Conservation (phyloP, 345 rosid genomes). For the Eucalyptus polyanthemos region DNA sequence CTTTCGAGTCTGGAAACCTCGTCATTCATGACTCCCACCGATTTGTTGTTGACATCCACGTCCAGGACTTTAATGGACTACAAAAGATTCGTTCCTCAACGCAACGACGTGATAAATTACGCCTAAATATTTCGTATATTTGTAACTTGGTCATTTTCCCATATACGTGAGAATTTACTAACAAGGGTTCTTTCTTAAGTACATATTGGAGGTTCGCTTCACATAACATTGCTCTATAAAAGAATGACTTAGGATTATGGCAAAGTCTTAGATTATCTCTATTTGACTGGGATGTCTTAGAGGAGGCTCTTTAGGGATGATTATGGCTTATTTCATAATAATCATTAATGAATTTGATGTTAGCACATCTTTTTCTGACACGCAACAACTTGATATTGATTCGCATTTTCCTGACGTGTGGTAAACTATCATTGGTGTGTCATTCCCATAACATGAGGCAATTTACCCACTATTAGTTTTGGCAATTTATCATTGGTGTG, state of each 20-base stretch:
- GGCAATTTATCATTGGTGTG: too few relatives aligned
- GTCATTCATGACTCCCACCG: not conserved
- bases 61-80: not conserved
- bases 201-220: not conserved
- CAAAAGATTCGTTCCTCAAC: not conserved
- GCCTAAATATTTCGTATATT: not conserved
- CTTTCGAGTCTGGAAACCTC: not conserved
- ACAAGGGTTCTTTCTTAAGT: not conserved
- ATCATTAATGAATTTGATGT: not conserved
- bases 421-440: not conserved
- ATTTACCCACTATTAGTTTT: not conserved
- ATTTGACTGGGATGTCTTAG: not conserved
- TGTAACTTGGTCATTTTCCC: not conserved
- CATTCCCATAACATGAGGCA: too few relatives aligned
- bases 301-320: not conserved
- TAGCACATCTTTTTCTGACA: fast-evolving
- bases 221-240: not conserved
- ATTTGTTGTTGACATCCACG: not conserved
- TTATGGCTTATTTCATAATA: not conserved
- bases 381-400: fast-evolving
- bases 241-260: not conserved
- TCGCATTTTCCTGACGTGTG: not conserved
- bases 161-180: not conserved
- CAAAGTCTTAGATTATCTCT: not conserved
- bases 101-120: not conserved